Base-by-base conservation (phyloP, 2,329 filamentous ascomycete species). In the Stachybotrys elegans region DNA sequence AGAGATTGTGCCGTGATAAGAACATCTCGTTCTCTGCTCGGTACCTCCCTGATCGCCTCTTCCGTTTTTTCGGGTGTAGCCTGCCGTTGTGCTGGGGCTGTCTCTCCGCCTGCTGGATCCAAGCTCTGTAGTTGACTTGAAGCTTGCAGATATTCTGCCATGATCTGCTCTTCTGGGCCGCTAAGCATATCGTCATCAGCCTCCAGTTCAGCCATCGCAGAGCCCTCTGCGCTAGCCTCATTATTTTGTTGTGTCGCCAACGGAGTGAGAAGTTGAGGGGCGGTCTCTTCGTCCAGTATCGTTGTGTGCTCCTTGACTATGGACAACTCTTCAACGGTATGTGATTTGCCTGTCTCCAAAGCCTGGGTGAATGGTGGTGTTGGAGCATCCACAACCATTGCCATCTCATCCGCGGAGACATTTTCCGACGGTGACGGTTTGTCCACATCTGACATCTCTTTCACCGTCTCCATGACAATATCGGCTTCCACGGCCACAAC, bases 1-100 rank as follows among this genome's bases (percentile, higher is more conserved):
- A 62, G 51, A 14, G 60, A 57, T 40, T 60, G 58, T 27, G 54
- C 52, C 9, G 56, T 55, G 38, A 59, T 58, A 29, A 51, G 43
- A n/a, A 53, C 39, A 13, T 64, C 61, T 6, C 50, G 43, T 42
- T 49, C 48, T 34, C 48, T 48, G 21, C 44, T 46, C 20, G 39
- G 16, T 31, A 8, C 38, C 16, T 17, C 14, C 22, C 12, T 27
- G 22, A n/a, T n/a, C n/a, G n/a, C n/a, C n/a, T n/a, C n/a, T n/a
- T n/a, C n/a, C n/a, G n/a, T n/a, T n/a, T n/a, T n/a, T n/a, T n/a
- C n/a, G n/a, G n/a, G n/a, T n/a, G n/a, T n/a, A n/a, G n/a, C n/a
- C n/a, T n/a, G n/a, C n/a, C n/a, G 54, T 52, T 11, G 55, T 55
- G 37, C 58, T 58, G 29, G 50, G 42, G n/a, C 52, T 38, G 13